Evolutionary conservation across 1,284 basidiomycete genomes (phyloP).

Genomic region (Hemileia vastatrix): DNA sequence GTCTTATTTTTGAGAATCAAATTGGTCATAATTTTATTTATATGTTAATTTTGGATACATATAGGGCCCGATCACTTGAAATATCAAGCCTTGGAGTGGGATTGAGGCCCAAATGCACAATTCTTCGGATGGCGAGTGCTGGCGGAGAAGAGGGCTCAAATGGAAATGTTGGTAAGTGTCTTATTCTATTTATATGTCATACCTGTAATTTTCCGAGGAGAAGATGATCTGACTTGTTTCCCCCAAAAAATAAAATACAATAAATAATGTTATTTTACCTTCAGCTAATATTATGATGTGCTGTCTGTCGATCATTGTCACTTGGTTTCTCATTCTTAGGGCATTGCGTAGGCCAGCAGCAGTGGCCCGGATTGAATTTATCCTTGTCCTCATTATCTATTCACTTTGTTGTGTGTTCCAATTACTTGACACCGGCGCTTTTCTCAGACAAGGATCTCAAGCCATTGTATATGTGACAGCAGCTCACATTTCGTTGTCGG

Average conservation of each 20-base stretch:
- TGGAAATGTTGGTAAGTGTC: slow-evolving; percentile 8
- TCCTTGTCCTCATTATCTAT: slow-evolving; percentile 40
- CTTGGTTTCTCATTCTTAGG: slow-evolving; percentile 50
- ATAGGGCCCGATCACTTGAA: neutral
- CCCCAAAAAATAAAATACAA: neutral
- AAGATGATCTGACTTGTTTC: too few species aligned
- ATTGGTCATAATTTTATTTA: neutral
- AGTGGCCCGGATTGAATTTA: slow-evolving; percentile 53
- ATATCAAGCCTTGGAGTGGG: slow-evolving; percentile 3
- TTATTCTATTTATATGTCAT: neutral
- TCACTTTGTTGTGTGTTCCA: slow-evolving; percentile 31
- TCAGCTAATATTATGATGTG: slow-evolving; percentile 64
- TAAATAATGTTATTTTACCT: slow-evolving; percentile 51
- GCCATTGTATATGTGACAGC: slow-evolving; percentile 32
- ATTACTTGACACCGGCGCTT: slow-evolving; percentile 30
- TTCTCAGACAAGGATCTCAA: slow-evolving; percentile 26
- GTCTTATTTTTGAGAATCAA: neutral
- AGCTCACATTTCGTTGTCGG: slow-evolving; percentile 26
- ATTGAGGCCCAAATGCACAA: neutral
- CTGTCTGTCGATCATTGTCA: slow-evolving; percentile 53
- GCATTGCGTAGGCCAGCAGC: slow-evolving; percentile 51
- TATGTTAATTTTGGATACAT: neutral
- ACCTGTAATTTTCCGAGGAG: slow-evolving; percentile 18
- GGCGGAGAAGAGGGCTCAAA: neutral
- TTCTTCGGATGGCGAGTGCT: slow-evolving; percentile 4